These are phyloP conservation scores for Cetraspora pellucida DNA, from an alignment of 192 early-diverging fungal species.

Conservation along the genomic window DNA sequence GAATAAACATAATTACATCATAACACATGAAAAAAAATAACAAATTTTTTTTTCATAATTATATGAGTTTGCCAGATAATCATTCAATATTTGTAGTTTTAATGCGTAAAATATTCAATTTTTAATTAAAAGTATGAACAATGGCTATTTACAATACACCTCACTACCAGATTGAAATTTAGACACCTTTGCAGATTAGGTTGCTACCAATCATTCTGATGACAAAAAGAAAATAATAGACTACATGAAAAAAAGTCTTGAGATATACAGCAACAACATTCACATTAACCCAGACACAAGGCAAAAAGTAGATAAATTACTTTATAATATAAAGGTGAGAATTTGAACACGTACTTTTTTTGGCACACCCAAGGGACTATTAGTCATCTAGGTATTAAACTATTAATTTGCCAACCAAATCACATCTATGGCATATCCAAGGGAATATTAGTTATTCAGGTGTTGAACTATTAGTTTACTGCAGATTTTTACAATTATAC, in stretches of 20 bases:
- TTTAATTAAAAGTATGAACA: no score
- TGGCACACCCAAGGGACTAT: slow-evolving; percentile 23
- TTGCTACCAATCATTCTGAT: slow-evolving; percentile 1
- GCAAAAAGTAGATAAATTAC: not conserved
- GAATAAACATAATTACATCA: no score
- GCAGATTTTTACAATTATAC: slow-evolving; percentile 1
- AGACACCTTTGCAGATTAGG: slow-evolving; percentile 6
- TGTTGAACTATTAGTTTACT: slow-evolving; percentile 23
- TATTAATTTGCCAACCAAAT: not conserved
- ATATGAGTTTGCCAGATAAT: no score
- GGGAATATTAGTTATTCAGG: not conserved
- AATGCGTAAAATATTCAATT: no score
- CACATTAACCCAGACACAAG: not conserved
- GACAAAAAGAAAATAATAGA: not conserved
- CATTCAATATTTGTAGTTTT: no score
- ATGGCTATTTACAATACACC: slow-evolving; percentile 11
- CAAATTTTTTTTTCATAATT: no score
- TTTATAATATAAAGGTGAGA: not conserved
- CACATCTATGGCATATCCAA: not conserved
- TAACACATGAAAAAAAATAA: no score
- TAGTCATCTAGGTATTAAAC: slow-evolving; percentile 10
- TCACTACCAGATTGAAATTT: slow-evolving; percentile 9
- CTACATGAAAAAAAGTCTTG: not conserved
- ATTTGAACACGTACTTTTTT: slow-evolving; percentile 1
- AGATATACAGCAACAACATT: not conserved